Conservation (phyloP, 2,329 filamentous ascomycete species). For the Didymosphaeria variabile region DNA sequence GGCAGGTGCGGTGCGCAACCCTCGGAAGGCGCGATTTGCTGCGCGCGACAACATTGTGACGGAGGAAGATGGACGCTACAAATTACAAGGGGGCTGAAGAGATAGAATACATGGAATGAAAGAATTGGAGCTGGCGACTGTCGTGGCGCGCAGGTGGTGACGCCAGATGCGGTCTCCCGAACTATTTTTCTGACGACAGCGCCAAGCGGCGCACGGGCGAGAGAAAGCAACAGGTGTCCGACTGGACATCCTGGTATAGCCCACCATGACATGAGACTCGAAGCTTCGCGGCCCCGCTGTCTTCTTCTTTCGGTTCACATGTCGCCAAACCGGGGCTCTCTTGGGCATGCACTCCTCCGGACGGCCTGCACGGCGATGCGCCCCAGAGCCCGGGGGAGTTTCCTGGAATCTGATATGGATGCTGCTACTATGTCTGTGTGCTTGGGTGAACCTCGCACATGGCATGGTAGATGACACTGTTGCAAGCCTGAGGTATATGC, state of each 20-base stretch:
- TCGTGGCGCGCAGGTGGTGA: constrained; percentile 15
- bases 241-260: constrained; percentile 16
- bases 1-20: constrained; percentile 40
- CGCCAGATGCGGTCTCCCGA: constrained; percentile 19
- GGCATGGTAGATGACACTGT: constrained; percentile 58
- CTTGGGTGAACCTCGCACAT: constrained; percentile 44
- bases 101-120: constrained; percentile 25
- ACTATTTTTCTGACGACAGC: constrained; percentile 32
- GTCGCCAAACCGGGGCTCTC: constrained; percentile 38
- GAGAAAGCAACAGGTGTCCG: constrained; percentile 14
- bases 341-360: constrained; percentile 51
- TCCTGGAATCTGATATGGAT: constrained; percentile 43
- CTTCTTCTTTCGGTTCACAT: constrained; percentile 34
- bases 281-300: constrained; percentile 5
- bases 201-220: constrained; percentile 5
- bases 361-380: constrained; percentile 38
- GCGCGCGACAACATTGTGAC: constrained; percentile 47
- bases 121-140: constrained; percentile 14
- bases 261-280: neutral
- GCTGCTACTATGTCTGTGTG: constrained; percentile 38
- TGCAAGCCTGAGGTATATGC: constrained; percentile 46
- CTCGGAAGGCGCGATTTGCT: constrained; percentile 37
- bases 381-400: constrained; percentile 33
- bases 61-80: constrained; percentile 19
- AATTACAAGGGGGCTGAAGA: constrained; percentile 27